A percentile compares a stretch with the other conserved stretches of the same genome.
Conservation (phyloP, 2,329 filamentous ascomycete species). For the Huntiella savannae region DNA sequence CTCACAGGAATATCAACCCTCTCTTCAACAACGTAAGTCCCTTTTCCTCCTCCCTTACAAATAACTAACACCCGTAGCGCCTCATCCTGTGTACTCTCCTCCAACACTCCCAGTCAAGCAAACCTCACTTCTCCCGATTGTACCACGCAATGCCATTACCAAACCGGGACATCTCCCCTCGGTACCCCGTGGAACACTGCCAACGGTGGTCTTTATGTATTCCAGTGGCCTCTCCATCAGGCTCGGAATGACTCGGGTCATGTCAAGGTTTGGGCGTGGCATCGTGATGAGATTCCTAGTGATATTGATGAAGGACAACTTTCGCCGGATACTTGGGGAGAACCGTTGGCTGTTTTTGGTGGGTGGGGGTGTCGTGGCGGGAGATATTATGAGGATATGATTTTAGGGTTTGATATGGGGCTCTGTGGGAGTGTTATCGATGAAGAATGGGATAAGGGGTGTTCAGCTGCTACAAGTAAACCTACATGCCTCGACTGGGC, state of each 20-base stretch:
- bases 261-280: constrained; percentile 51
- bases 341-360: constrained; percentile 51
- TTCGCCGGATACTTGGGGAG: constrained; percentile 46
- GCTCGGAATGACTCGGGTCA: neutral
- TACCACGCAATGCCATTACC: constrained; percentile 5
- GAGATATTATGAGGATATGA: constrained; percentile 45
- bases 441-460: constrained; percentile 21
- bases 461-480: constrained; percentile 20
- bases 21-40: constrained; percentile 6
- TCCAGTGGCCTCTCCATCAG: constrained; percentile 41
- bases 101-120: neutral
- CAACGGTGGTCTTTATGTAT: constrained; percentile 49
- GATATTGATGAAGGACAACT: constrained; percentile 44
- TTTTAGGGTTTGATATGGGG: constrained; percentile 52
- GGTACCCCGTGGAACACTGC: constrained; percentile 47
- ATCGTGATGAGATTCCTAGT: constrained; percentile 40
- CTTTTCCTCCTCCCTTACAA: neutral
- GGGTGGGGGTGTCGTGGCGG: constrained; percentile 44
- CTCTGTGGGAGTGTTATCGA: constrained; percentile 64
- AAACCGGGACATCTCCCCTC: constrained; percentile 23
- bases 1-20: constrained; percentile 2
- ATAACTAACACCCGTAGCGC: constrained; percentile 2
- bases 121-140: constrained; percentile 1
- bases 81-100: neutral
- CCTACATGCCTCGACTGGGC: constrained; percentile 24